A percentile compares a stretch with the other conserved stretches of the same genome.
Conservation (phyloP, 2,329 filamentous ascomycete genomes). For the Moelleriella libera region DNA sequence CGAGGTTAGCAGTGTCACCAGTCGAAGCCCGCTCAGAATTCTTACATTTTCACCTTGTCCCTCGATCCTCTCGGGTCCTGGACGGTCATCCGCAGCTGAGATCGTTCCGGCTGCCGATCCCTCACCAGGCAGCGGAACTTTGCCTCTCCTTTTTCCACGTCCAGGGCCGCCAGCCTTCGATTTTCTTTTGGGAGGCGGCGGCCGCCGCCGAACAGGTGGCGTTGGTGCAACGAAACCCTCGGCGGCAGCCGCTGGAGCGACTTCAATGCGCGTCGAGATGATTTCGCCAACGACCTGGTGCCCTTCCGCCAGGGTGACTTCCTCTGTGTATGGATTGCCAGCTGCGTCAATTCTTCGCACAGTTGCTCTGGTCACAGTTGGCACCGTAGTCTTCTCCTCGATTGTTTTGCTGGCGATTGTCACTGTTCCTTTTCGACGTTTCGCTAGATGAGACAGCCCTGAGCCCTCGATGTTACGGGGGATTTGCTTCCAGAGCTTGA, state of each 20-base stretch:
- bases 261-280: slow-evolving; percentile 43
- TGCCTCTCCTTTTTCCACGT: slow-evolving; percentile 68
- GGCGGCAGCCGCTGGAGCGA: slow-evolving; percentile 40
- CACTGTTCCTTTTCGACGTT: slow-evolving; percentile 46
- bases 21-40: not conserved
- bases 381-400: slow-evolving; percentile 26
- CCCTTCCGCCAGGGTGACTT: slow-evolving; percentile 68
- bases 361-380: slow-evolving; percentile 61
- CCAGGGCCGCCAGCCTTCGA: slow-evolving; percentile 54
- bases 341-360: slow-evolving; percentile 65
- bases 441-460: slow-evolving; percentile 40
- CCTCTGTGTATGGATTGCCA: slow-evolving; percentile 73
- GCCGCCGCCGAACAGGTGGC: slow-evolving; percentile 41
- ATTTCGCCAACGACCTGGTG: slow-evolving; percentile 74
- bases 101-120: slow-evolving; percentile 14
- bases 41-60: slow-evolving; percentile 24
- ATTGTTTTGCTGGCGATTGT: slow-evolving; percentile 39
- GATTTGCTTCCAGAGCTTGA: slow-evolving; percentile 48
- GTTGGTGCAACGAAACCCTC: slow-evolving; percentile 32
- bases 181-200: slow-evolving; percentile 69
- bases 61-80: slow-evolving; percentile 23
- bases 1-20: not conserved
- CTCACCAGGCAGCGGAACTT: slow-evolving; percentile 26
- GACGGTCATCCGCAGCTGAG: slow-evolving; percentile 20
- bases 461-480: slow-evolving; percentile 41